A percentile compares a stretch with the other conserved stretches of the same genome.
Evolutionary conservation across 2,329 filamentous ascomycete species (phyloP).

Genomic region (Trichothecium roseum): DNA sequence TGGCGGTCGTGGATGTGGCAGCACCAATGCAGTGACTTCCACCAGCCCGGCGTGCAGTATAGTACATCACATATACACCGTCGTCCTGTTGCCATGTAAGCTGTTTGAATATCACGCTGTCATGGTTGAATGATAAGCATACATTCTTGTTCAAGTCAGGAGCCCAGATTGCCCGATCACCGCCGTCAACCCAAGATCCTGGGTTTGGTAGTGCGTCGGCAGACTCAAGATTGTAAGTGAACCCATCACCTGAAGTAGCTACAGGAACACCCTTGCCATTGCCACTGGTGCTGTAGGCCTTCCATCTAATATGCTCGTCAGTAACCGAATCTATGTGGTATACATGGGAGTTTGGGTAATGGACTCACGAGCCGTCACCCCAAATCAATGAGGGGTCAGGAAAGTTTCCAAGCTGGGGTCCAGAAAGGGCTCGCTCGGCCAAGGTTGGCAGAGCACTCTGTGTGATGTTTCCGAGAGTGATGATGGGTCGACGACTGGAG

Average conservation of each 20-base stretch:
- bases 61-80: slow-evolving; percentile 5
- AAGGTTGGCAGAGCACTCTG: background rate
- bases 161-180: slow-evolving; percentile 3
- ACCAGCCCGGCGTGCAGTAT: slow-evolving; percentile 1
- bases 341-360: too few relatives aligned
- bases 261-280: slow-evolving; percentile 4
- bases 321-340: background rate
- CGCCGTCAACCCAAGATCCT: slow-evolving; percentile 3
- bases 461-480: slow-evolving; percentile 3
- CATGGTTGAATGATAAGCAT: too few relatives aligned
- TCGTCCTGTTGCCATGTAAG: too few relatives aligned
- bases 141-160: slow-evolving; percentile 5
- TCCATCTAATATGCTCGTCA: slow-evolving; percentile 3
- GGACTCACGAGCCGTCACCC: slow-evolving; percentile 5
- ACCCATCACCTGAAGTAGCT: slow-evolving; percentile 2
- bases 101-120: too few relatives aligned
- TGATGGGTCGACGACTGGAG: background rate
- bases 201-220: slow-evolving; percentile 2
- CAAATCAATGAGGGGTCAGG: slow-evolving; percentile 4
- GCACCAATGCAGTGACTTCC: slow-evolving; percentile 6
- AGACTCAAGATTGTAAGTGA: background rate
- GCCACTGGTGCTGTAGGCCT: slow-evolving; percentile 4
- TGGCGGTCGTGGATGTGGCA: slow-evolving; percentile 4
- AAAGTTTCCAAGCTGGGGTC: slow-evolving; percentile 3
- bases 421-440: slow-evolving; percentile 1